Evolutionary conservation across 352 stramenopile species (phyloP), one percentile per base, ranked within the genome.

Genomic region (Globisporangium recalcitrans): DNA sequence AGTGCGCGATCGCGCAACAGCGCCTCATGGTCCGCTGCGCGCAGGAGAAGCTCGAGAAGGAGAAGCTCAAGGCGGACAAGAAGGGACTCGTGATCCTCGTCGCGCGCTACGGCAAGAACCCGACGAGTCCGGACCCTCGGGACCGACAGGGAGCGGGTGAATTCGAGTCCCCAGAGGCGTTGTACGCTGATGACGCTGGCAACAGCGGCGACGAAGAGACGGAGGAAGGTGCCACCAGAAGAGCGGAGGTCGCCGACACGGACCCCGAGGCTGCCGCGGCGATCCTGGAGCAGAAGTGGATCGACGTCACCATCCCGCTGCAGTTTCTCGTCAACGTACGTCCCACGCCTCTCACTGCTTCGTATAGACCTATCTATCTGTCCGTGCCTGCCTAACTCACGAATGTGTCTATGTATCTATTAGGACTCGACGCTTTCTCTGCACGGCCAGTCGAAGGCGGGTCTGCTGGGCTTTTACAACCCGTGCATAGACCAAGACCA

Each of bases 401-500:
- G 40, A 21, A 56, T 27, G n/a, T n/a, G n/a, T n/a, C n/a, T 52
- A 47, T 32, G 21, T 53, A 5, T 9, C 2, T 11, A 36, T 49
- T 63, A 93, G 80, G 72, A 93, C 52, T 81, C 77, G 44, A 65
- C 69, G 9, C 71, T 92, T 32, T 62, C 75, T 29, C 72, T 94
- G 4, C 67, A 69, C 16, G 76, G 64, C 14, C 54, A 75, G 14
- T 90, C 85, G 16, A 93, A 93, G 63, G 73, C 81, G 27, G 75
- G 75, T 21, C 63, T 94, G 5, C 58, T 94, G 24, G 82, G 85
- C 31, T 94, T 94, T 53, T 94, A 94, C 71, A 90, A 92, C 58
- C 85, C 85, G 14, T 92, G 79, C 54, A 67, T 84, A n/a, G 68
- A 71, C 11, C 63, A 74, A 40, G 70, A 84, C 38, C 71, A 82